Evolutionary conservation across 257 asterid species (phyloP), one percentile per base, ranked within the genome.

Genomic region (Lithospermum erythrorhizon): DNA sequence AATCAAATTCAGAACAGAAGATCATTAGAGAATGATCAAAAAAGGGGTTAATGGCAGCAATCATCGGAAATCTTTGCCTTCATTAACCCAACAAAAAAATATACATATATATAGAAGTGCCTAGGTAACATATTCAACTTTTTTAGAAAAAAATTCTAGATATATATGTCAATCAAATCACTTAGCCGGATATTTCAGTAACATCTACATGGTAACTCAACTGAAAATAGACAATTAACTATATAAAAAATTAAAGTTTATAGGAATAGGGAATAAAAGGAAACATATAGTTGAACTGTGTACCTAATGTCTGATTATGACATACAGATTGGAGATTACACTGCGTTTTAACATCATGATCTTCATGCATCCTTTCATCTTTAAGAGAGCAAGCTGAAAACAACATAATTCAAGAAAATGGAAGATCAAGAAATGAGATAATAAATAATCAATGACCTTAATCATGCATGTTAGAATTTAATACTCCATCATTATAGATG

Each of bases 351-450:
- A 48, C 61, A 49, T 52, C 79, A 60, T 55, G 76, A 75, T 81
- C 86, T 21, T 76, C 82, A 45, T 59, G 30, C 57, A 65, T 47
- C 25, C 59, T 61, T 74, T 83, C 85, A 55, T 85, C 81, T 66
- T 81, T 83, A 18, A 76, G 66, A 25, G 96, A 83, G 65, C 72
- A 84, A 75, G 73, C 97, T 90, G 75, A 3, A 61, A 47, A 21
- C 61, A 56, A 56, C 30, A 22, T 2, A 22, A 55, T 21, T 17
- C 19, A 21, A 55, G 21, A 11, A 9, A 32, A 14, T 4, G 21
- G n/a, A 18, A 3, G 35, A 61, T 18, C 6, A 59, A 5, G 22
- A 58, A 35, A 18, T n/a, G 5, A 52, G 19, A 65, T 22, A 59
- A 47, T 61, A 61, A 63, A 32, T 56, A 55, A 57, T 63, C 22